Base-by-base conservation (phyloP, 805 yeast species). In the Metschnikowia matae region DNA sequence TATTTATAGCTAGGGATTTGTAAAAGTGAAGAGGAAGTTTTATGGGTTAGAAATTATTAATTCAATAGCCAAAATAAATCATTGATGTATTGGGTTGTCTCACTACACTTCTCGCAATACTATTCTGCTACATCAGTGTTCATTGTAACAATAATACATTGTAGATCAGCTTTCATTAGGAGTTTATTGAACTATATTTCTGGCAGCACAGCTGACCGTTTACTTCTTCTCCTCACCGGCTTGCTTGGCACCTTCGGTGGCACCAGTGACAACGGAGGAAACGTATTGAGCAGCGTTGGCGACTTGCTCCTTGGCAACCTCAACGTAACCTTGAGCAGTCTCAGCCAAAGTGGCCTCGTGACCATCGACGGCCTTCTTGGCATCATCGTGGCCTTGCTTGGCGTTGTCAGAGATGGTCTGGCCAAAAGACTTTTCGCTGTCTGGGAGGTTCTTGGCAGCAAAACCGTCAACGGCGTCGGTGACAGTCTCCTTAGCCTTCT, bases 341-440 rank as follows among this genome's bases (percentile, higher is more conserved):
- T 77, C 81, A 44, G 68, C 60, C 52, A 72, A 63, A 15, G 75
- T 54, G 39, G 55, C 58, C 42, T 57, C 46, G 55, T 67, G 37
- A 20, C 58, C 53, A 34, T 54, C 34, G 34, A 63, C 68, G 44
- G 67, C 61, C 37, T 67, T 57, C 63, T 68, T 64, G 55, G 74
- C 83, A 54, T 81, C 82, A 56, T 79, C 80, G 63, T 75, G 75
- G 46, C 85, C 87, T 50, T 70, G 61, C 61, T 74, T 66, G 54
- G 81, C 73, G 49, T 81, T 68, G 70, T 88, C 96, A 54, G 83
- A 76, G 33, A 82, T 72, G 59, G 82, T 74, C 76, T 90, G 96
- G 53, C 79, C 69, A 55, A 79, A 69, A 41, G 91, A 83, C 78
- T 89, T 89, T 61, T 83, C 75, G 49, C 69, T 69, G 46, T 85